phyloP scores from a whole-genome alignment of 2,329 filamentous ascomycete species.

The Juglanconis oblonga region DNA sequence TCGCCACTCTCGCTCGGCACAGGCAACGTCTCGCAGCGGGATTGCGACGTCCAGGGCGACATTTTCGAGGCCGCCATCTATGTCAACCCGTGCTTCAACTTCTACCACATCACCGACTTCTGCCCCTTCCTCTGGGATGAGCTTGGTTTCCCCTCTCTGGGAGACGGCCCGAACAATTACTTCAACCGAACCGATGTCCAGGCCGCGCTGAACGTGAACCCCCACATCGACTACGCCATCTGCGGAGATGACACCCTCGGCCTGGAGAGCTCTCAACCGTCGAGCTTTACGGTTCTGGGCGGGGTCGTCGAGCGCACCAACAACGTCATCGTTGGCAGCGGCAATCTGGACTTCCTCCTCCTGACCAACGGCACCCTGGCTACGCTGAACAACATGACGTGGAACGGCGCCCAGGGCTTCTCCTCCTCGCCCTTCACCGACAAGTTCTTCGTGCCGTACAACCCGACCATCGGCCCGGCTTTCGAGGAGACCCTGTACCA shows the following conservation, averaged over 20 bases:
- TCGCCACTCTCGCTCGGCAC: background rate
- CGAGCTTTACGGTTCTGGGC: background rate
- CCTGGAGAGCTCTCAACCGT: slow-evolving; percentile 1
- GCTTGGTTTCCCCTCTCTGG: slow-evolving; percentile 18
- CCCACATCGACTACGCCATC: slow-evolving; percentile 8
- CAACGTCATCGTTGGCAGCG: slow-evolving; percentile 13
- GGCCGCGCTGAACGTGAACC: slow-evolving; percentile 7
- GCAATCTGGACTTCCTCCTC: slow-evolving; percentile 49
- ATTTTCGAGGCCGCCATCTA: slow-evolving; percentile 56
- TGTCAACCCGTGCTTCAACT: slow-evolving; percentile 62
- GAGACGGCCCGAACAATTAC: slow-evolving; percentile 15
- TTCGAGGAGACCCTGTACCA: background rate
- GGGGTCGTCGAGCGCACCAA: slow-evolving; percentile 14
- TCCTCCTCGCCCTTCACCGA: slow-evolving; percentile 38
- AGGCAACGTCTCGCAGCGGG: slow-evolving; percentile 1
- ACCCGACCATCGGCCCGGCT: slow-evolving; percentile 5
- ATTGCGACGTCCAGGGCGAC: slow-evolving; percentile 33
- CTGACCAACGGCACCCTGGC: slow-evolving; percentile 61
- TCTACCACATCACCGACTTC: slow-evolving; percentile 57
- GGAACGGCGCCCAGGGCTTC: slow-evolving; percentile 64
- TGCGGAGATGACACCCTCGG: background rate
- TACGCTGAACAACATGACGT: slow-evolving; percentile 71
- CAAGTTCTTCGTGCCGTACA: slow-evolving; percentile 16
- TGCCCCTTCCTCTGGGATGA: slow-evolving; percentile 36
- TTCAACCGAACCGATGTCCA: slow-evolving; percentile 20